phyloP scores from a whole-genome alignment of 768 basidiomycete genomes.

The Mycena venus region DNA sequence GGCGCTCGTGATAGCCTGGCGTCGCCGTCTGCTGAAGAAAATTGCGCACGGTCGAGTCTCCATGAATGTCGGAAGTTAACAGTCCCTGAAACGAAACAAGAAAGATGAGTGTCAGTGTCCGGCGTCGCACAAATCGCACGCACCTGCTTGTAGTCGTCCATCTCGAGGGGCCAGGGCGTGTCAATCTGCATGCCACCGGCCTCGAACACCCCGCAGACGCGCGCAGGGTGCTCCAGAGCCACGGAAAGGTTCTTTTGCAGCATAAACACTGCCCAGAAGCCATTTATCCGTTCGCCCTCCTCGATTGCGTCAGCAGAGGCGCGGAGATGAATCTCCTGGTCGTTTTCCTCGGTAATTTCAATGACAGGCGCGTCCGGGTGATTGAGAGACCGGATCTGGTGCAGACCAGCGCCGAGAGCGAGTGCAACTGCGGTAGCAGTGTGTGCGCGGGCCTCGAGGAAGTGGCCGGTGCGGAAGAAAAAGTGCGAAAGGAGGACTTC shows the following conservation, averaged over 20 bases:
- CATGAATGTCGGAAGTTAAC: slow-evolving; percentile 58
- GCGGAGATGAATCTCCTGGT: slow-evolving; percentile 51
- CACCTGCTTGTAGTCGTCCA: slow-evolving; percentile 54
- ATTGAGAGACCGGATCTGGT: slow-evolving; percentile 56
- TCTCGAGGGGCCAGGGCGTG: slow-evolving; percentile 66
- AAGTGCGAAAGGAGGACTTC: slow-evolving; percentile 77
- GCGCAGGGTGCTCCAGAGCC: slow-evolving; percentile 63
- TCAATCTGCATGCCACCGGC: slow-evolving; percentile 64
- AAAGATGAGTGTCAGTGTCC: slow-evolving; percentile 24
- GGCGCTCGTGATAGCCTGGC: slow-evolving; percentile 47
- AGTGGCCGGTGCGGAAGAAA: slow-evolving; percentile 70
- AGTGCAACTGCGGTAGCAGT: slow-evolving; percentile 67
- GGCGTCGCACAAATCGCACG: slow-evolving; percentile 18
- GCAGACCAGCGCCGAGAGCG: slow-evolving; percentile 60
- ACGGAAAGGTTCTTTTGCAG: slow-evolving; percentile 71
- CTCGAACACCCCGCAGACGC: slow-evolving; percentile 69
- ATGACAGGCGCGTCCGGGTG: slow-evolving; percentile 48
- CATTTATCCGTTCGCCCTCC: slow-evolving; percentile 76
- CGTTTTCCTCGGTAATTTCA: slow-evolving; percentile 50
- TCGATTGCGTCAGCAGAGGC: slow-evolving; percentile 61
- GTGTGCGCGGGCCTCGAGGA: slow-evolving; percentile 73
- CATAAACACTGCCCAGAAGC: slow-evolving; percentile 73
- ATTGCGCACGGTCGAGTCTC: slow-evolving; percentile 61
- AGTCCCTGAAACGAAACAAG: slow-evolving; percentile 50
- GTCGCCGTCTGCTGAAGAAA: slow-evolving; percentile 58